Evolutionary conservation across 2,329 filamentous ascomycete genomes (phyloP).

Genomic region (Penicillium sumatraense): DNA sequence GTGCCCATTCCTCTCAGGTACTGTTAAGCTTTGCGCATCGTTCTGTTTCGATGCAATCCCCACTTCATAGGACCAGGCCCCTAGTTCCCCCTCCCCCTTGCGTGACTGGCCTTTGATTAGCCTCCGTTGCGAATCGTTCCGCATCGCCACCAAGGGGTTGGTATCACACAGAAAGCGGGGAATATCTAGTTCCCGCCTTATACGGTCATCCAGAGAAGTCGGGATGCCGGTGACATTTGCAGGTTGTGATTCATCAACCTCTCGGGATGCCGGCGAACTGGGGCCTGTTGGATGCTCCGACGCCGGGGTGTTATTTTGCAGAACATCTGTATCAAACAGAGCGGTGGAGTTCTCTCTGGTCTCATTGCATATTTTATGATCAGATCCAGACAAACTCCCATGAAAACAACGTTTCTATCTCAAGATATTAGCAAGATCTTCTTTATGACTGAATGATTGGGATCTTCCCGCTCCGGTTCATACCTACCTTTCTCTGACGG

Average conservation of each 20-base stretch:
- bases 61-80: slow-evolving; percentile 17
- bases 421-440: background rate
- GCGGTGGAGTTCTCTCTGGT: background rate
- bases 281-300: background rate
- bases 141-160: slow-evolving; percentile 22
- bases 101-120: slow-evolving; percentile 12
- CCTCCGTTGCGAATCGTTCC: slow-evolving; percentile 13
- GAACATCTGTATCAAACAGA: background rate
- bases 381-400: background rate
- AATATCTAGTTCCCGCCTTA: background rate
- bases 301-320: background rate
- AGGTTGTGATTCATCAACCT: background rate
- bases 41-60: slow-evolving; percentile 1
- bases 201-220: background rate
- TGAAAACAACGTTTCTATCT: slow-evolving; percentile 5
- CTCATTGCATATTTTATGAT: background rate
- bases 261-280: background rate
- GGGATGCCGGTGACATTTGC: background rate
- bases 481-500: slow-evolving; percentile 21
- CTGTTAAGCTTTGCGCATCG: background rate
- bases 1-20: background rate
- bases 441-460: background rate
- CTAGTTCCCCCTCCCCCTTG: slow-evolving; percentile 19
- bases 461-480: background rate
- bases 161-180: slow-evolving; percentile 24